phyloP scores from a whole-genome alignment of 805 yeast species.

The Naumovozyma castellii region DNA sequence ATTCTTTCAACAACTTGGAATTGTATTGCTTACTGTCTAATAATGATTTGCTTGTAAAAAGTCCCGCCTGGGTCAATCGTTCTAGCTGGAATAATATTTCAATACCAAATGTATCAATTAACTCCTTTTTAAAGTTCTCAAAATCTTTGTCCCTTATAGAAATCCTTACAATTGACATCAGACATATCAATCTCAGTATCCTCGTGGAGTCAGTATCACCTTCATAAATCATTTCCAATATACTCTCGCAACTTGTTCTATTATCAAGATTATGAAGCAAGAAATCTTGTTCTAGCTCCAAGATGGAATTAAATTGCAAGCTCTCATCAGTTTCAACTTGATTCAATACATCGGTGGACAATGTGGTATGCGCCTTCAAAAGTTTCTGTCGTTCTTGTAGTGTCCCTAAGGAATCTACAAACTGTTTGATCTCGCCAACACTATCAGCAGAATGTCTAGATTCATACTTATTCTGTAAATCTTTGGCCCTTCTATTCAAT shows the following conservation, averaged over 20 bases:
- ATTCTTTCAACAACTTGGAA: conserved; percentile 16
- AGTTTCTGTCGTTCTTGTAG: conserved; percentile 59
- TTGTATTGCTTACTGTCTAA: neutral
- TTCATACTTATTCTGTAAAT: conserved; percentile 60
- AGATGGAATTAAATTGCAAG: conserved; percentile 34
- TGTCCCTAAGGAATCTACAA: conserved; percentile 61
- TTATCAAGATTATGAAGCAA: conserved; percentile 43
- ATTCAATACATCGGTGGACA: conserved; percentile 58
- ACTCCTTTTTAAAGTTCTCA: conserved; percentile 42
- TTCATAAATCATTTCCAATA: conserved; percentile 43
- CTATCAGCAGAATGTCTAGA: conserved; percentile 46
- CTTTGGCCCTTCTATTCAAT: conserved; percentile 61
- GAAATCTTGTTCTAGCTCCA: conserved; percentile 64
- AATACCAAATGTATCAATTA: conserved; percentile 59
- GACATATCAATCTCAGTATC: conserved; percentile 43
- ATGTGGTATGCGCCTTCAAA: conserved; percentile 59
- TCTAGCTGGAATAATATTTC: conserved; percentile 21
- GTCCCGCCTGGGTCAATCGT: conserved; percentile 13
- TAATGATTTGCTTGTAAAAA: conserved; percentile 13
- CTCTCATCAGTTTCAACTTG: conserved; percentile 30
- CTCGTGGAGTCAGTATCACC: conserved; percentile 32
- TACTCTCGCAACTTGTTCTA: conserved; percentile 25
- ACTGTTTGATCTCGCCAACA: conserved; percentile 54
- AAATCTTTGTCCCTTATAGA: conserved; percentile 64
- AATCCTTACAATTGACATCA: conserved; percentile 53